phyloP scores from a whole-genome alignment of 2,329 filamentous ascomycete genomes.

The Neurospora sp. region DNA sequence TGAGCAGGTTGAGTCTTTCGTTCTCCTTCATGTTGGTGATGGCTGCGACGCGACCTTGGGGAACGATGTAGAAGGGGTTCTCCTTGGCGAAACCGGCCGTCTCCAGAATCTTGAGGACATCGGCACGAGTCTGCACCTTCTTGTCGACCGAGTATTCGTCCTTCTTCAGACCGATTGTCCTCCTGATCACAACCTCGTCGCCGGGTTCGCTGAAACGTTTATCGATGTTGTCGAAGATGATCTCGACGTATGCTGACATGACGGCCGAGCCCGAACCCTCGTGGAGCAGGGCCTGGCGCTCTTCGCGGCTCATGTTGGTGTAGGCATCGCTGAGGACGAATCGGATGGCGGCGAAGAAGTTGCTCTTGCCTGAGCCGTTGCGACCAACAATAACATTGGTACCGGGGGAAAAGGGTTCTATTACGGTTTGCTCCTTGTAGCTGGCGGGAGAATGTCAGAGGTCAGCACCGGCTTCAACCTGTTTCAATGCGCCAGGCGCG shows the following conservation, averaged over 20 bases:
- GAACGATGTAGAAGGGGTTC: slow-evolving; percentile 98
- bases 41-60: slow-evolving; percentile 89
- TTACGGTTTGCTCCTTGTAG: slow-evolving; percentile 99
- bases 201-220: slow-evolving; percentile 91
- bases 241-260: slow-evolving; percentile 98
- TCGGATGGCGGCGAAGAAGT: slow-evolving; percentile 98
- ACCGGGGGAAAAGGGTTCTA: slow-evolving; percentile 94
- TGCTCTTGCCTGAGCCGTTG: slow-evolving; percentile 98
- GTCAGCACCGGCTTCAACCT: neutral
- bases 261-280: slow-evolving; percentile 96
- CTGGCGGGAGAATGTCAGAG: slow-evolving; percentile 35
- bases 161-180: slow-evolving; percentile 95
- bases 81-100: slow-evolving; percentile 93
- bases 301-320: slow-evolving; percentile 88
- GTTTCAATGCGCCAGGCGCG: neutral
- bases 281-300: slow-evolving; percentile 91
- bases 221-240: slow-evolving; percentile 97
- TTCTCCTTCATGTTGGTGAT: slow-evolving; percentile 98
- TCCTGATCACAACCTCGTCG: slow-evolving; percentile 79
- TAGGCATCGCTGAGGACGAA: slow-evolving; percentile 98
- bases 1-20: slow-evolving; percentile 79
- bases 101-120: slow-evolving; percentile 92
- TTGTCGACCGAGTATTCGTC: slow-evolving; percentile 97
- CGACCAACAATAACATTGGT: slow-evolving; percentile 98
- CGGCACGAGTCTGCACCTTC: slow-evolving; percentile 88